Conservation (phyloP, 768 basidiomycete genomes). For the Sarcodon aspratus region DNA sequence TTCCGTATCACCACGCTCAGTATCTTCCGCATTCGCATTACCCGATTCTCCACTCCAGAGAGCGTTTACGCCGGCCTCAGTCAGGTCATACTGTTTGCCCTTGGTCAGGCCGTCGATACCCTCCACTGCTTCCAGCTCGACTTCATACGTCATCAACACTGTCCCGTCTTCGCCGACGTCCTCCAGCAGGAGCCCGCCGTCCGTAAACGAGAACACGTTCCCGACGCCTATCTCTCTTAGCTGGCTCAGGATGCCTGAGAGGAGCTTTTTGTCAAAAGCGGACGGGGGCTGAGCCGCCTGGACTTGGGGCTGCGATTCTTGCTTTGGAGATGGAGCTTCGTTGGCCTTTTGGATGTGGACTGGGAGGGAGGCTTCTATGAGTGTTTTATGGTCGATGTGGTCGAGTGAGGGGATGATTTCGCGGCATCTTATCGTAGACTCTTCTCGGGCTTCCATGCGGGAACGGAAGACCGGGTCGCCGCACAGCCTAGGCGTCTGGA, state of each 20-base stretch:
- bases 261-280: background rate
- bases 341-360: background rate
- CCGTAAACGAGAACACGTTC: background rate
- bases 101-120: no score
- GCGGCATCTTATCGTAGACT: slow-evolving; percentile 68
- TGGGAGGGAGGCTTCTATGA: slow-evolving; percentile 7
- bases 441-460: slow-evolving; percentile 49
- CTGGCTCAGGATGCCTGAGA: background rate
- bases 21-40: no score
- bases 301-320: background rate
- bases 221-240: background rate
- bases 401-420: slow-evolving; percentile 40
- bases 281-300: background rate
- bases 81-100: no score
- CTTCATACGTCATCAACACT: no score
- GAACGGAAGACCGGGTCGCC: slow-evolving; percentile 88
- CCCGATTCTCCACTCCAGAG: no score
- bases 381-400: slow-evolving; percentile 14
- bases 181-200: no score
- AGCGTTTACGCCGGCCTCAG: no score
- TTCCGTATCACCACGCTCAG: background rate
- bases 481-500: slow-evolving; percentile 92
- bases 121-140: no score
- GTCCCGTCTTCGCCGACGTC: no score
- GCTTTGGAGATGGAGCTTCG: background rate